These are phyloP conservation scores for Kodamaea ohmeri DNA, from an alignment of 1,139 yeast genomes.

Conservation along the genomic window DNA sequence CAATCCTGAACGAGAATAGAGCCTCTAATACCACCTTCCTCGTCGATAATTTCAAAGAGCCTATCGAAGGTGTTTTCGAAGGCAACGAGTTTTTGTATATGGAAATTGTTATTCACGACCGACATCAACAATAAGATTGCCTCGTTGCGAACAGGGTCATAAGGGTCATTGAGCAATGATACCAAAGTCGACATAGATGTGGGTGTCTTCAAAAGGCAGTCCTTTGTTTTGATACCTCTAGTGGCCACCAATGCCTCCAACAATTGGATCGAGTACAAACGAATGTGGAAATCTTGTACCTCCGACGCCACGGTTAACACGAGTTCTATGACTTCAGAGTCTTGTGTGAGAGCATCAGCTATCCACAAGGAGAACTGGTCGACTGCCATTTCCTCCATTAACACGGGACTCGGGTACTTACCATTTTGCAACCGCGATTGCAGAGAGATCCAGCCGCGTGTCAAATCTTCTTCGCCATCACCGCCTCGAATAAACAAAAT, in stretches of 20 bases:
- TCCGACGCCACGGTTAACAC: conserved; percentile 55
- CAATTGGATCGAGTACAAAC: conserved; percentile 78
- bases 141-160: conserved; percentile 91
- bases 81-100: conserved; percentile 89
- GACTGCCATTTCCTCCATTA: conserved; percentile 54
- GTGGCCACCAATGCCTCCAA: conserved; percentile 81
- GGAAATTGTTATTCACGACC: conserved; percentile 75
- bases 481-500: conserved; percentile 68
- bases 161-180: conserved; percentile 60
- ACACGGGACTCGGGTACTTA: conserved; percentile 77
- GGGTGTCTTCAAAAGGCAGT: conserved; percentile 68
- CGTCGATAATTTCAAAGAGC: conserved; percentile 70
- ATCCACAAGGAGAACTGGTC: conserved; percentile 95
- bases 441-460: conserved; percentile 69
- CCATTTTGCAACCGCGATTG: conserved; percentile 79
- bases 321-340: conserved; percentile 53
- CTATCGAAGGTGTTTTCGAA: conserved; percentile 90
- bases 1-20: conserved; percentile 92
- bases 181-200: conserved; percentile 79
- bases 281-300: conserved; percentile 65
- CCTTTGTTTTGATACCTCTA: conserved; percentile 73
- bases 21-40: conserved; percentile 89
- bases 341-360: conserved; percentile 87
- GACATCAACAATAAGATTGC: conserved; percentile 81
- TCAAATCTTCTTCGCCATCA: conserved; percentile 46